phyloP scores from a whole-genome alignment of 139 green algal genomes.

The Chlamydomonas urium region DNA sequence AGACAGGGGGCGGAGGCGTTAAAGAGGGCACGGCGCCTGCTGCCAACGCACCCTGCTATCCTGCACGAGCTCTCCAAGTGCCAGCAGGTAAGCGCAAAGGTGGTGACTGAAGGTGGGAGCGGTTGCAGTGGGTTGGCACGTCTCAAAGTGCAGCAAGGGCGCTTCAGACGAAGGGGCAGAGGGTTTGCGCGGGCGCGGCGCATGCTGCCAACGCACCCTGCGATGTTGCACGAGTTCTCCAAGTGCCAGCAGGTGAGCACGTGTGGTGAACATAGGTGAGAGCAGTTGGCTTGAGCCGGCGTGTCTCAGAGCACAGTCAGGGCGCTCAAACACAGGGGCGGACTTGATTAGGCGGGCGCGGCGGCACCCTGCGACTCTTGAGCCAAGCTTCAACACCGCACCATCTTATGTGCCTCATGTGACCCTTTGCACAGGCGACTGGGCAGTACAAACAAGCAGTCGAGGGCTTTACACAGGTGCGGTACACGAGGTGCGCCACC shows the following conservation, averaged over 20 bases:
- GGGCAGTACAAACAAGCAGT: background rate
- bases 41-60: conserved; percentile 25
- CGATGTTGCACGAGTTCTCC: conserved; percentile 31
- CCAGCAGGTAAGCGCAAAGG: conserved; percentile 16
- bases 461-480: too few relatives aligned
- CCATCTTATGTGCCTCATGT: too few relatives aligned
- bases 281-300: background rate
- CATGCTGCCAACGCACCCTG: conserved; percentile 22
- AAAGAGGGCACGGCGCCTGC: background rate
- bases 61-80: conserved; percentile 38
- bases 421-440: background rate
- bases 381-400: too few relatives aligned
- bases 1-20: background rate
- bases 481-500: too few relatives aligned
- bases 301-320: background rate
- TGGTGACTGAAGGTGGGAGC: background rate
- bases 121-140: background rate
- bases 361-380: too few relatives aligned
- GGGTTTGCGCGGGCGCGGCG: background rate
- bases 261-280: background rate
- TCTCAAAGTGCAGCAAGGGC: background rate
- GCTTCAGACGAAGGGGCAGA: background rate
- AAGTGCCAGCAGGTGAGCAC: conserved; percentile 27
- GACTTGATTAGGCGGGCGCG: background rate
- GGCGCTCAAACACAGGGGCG: background rate